Evolutionary conservation across 768 basidiomycete species (phyloP).

Genomic region (Trametes punicea): DNA sequence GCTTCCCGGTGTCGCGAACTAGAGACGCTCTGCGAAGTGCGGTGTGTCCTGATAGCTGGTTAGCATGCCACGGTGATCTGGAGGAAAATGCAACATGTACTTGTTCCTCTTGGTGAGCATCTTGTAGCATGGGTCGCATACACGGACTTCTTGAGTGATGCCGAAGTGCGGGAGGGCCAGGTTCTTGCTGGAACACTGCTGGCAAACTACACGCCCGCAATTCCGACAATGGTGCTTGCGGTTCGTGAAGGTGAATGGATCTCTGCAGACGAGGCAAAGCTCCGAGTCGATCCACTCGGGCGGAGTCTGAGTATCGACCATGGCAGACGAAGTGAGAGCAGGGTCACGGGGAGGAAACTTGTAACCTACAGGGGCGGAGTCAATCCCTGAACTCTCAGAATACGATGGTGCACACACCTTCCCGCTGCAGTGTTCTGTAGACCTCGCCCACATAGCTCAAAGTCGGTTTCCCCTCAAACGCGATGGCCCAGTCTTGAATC

Average conservation of each 20-base stretch:
- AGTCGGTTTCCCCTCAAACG: conserved; percentile 77
- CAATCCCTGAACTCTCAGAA: background rate
- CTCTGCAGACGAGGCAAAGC: conserved; percentile 88
- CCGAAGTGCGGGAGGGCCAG: conserved; percentile 91
- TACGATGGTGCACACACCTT: conserved; percentile 51
- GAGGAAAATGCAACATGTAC: conserved; percentile 35
- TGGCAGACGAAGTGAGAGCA: conserved; percentile 65
- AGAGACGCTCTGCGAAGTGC: conserved; percentile 53
- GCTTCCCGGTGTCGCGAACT: conserved; percentile 51
- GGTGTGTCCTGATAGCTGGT: conserved; percentile 41
- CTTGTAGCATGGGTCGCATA: conserved; percentile 87
- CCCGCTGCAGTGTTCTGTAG: conserved; percentile 70
- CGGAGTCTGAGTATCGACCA: conserved; percentile 88
- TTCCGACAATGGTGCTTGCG: conserved; percentile 98
- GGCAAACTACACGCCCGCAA: conserved; percentile 96
- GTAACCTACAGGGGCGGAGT: conserved; percentile 49
- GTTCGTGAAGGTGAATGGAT: conserved; percentile 90
- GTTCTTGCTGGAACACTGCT: conserved; percentile 82
- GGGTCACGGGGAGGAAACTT: conserved; percentile 81
- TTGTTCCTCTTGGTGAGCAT: conserved; percentile 70
- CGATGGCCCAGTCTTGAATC: conserved; percentile 92
- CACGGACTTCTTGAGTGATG: conserved; percentile 87
- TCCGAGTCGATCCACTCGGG: conserved; percentile 99
- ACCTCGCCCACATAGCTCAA: conserved; percentile 75
- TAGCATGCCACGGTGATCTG: background rate